Evolutionary conservation across 2,329 filamentous ascomycete species (phyloP).

Genomic region (Penicillium sp.): DNA sequence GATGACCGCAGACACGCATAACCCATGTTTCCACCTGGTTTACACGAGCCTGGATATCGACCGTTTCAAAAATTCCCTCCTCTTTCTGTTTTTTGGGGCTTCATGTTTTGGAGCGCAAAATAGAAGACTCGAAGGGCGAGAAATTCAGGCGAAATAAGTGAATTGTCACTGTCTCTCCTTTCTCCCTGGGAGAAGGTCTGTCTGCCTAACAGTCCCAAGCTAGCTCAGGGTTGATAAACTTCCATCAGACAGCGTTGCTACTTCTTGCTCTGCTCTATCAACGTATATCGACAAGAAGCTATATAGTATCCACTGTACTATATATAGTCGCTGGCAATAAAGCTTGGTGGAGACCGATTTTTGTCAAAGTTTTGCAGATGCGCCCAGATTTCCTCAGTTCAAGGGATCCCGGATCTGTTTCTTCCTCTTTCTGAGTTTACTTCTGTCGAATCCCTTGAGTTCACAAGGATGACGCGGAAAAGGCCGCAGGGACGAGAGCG

Average conservation of each 20-base stretch:
- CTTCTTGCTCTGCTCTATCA: slow-evolving; percentile 63
- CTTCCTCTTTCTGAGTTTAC: slow-evolving; percentile 6
- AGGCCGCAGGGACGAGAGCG: background rate
- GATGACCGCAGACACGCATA: slow-evolving; percentile 6
- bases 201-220: slow-evolving; percentile 73
- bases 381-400: slow-evolving; percentile 10
- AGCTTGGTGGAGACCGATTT: slow-evolving; percentile 30
- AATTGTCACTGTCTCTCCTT: slow-evolving; percentile 38
- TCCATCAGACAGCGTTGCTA: slow-evolving; percentile 42
- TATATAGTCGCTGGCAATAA: slow-evolving; percentile 41
- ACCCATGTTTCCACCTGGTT: slow-evolving; percentile 15
- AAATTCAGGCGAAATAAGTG: slow-evolving; percentile 39
- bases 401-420: background rate
- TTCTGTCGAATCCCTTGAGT: background rate
- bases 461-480: background rate
- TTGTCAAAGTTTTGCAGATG: slow-evolving; percentile 24
- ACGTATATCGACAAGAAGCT: slow-evolving; percentile 69
- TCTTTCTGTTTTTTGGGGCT: background rate
- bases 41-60: slow-evolving; percentile 20
- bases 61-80: background rate
- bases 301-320: slow-evolving; percentile 57
- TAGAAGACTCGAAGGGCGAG: slow-evolving; percentile 28
- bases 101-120: slow-evolving; percentile 16
- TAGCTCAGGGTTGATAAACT: slow-evolving; percentile 57
- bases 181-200: slow-evolving; percentile 36